A percentile compares a stretch with the other conserved stretches of the same genome.
Conservation (phyloP, 1,139 yeast genomes). For the Blastobotrys arbuscula region DNA sequence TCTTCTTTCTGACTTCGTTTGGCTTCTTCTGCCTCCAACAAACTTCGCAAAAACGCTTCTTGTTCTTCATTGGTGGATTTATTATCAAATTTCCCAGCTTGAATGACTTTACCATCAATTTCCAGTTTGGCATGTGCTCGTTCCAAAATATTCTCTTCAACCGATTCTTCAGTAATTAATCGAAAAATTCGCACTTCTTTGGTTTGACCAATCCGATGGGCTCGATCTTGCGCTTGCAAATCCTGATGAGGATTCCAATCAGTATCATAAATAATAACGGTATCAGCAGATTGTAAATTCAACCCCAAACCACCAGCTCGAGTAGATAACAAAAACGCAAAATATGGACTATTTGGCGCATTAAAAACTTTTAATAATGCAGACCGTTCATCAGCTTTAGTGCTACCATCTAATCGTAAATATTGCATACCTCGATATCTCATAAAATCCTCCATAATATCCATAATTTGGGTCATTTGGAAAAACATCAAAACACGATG, state of each 20-base stretch:
- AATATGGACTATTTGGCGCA: constrained; percentile 81
- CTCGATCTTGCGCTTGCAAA: constrained; percentile 97
- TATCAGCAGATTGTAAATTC: constrained; percentile 93
- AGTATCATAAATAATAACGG: constrained; percentile 91
- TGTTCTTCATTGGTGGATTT: constrained; percentile 96
- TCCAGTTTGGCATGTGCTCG: constrained; percentile 92
- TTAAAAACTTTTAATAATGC: constrained; percentile 77
- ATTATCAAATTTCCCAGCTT: constrained; percentile 97
- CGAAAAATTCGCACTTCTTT: constrained; percentile 92
- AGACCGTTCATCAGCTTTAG: constrained; percentile 93
- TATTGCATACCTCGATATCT: constrained; percentile 69
- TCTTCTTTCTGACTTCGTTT: constrained; percentile 45
- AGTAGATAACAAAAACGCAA: constrained; percentile 83
- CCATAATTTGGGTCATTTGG: constrained; percentile 99
- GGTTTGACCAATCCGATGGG: constrained; percentile 97
- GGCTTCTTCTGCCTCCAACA: constrained; percentile 73
- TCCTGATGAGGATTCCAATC: constrained; percentile 99
- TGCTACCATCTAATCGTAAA: constrained; percentile 87
- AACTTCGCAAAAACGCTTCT: constrained; percentile 81
- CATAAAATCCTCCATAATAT: constrained; percentile 93
- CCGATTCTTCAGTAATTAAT: constrained; percentile 86
- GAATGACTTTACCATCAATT: constrained; percentile 96
- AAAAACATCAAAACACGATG: constrained; percentile 91
- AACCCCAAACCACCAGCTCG: constrained; percentile 98
- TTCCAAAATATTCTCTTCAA: constrained; percentile 89